A percentile compares a stretch with the other conserved stretches of the same genome.
phyloP scores from a whole-genome alignment of 73 alveolate species.

The Breviolum minutum region DNA sequence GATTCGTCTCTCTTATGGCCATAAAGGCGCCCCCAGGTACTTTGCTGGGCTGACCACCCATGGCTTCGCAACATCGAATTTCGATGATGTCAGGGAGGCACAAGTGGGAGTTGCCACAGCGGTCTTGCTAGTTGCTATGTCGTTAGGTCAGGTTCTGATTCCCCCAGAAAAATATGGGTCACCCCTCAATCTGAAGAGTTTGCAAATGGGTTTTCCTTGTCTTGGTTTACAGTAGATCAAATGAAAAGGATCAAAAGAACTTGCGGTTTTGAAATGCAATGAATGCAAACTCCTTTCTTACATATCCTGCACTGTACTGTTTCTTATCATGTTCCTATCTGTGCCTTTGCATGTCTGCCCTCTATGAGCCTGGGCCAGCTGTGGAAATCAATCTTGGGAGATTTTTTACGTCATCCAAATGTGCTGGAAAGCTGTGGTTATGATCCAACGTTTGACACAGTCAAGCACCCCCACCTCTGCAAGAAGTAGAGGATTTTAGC shows the following conservation, averaged over 20 bases:
- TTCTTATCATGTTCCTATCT: no score
- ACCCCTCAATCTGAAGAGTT: no score
- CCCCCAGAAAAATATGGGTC: no score
- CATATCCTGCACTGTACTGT: no score
- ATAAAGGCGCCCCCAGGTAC: slow-evolving; percentile 63
- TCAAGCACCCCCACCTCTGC: slow-evolving; percentile 38
- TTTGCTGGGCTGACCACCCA: slow-evolving; percentile 87
- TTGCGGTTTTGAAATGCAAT: no score
- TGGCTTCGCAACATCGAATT: not conserved
- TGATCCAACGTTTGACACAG: not conserved
- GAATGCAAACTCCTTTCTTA: no score
- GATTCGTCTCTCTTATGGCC: slow-evolving; percentile 74
- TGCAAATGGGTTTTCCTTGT: no score
- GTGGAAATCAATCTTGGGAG: not conserved
- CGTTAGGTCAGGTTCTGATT: not conserved
- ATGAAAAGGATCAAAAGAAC: no score
- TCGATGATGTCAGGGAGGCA: not conserved
- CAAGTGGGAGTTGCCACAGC: not conserved
- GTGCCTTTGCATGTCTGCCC: no score
- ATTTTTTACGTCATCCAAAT: not conserved
- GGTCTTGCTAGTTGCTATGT: no score
- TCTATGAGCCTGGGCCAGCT: not conserved
- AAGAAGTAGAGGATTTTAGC: slow-evolving; percentile 78
- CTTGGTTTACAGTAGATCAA: no score
- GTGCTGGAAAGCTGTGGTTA: not conserved